Evolutionary conservation across 345 rosid genomes (phyloP).

Genomic region (Litchi chinensis): DNA sequence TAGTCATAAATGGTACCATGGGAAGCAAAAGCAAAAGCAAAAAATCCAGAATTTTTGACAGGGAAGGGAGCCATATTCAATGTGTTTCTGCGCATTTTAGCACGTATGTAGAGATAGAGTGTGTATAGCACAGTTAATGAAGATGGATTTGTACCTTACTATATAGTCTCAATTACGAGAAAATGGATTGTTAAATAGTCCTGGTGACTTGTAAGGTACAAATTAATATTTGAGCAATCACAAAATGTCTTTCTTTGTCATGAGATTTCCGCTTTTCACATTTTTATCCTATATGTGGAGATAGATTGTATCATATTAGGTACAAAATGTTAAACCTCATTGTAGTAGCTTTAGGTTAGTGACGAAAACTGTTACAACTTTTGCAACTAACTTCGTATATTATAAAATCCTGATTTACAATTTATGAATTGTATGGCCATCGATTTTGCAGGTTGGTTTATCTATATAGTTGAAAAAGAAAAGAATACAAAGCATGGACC

Average conservation of each 20-base stretch:
- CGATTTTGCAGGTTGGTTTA: not conserved
- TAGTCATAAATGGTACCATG: no score
- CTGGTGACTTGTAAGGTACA: no score
- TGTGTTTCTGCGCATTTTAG: not conserved
- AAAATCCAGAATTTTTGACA: not conserved
- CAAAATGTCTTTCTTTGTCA: not conserved
- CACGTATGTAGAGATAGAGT: not conserved
- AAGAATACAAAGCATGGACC: not conserved
- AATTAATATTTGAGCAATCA: no score
- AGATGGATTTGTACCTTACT: not conserved
- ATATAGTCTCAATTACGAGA: no score
- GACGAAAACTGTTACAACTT: not conserved
- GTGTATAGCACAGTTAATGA: not conserved
- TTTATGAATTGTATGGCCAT: not conserved
- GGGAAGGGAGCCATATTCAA: not conserved
- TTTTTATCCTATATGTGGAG: not conserved
- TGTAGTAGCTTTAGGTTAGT: not conserved
- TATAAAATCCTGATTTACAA: not conserved
- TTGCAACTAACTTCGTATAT: not conserved
- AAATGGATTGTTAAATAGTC: no score
- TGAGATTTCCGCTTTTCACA: not conserved
- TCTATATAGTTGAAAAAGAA: not conserved
- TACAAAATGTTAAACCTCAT: not conserved
- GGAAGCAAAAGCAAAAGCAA: not conserved
- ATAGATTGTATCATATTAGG: not conserved